phyloP scores from a whole-genome alignment of 768 basidiomycete genomes.

The Kwoniella botswanensis region DNA sequence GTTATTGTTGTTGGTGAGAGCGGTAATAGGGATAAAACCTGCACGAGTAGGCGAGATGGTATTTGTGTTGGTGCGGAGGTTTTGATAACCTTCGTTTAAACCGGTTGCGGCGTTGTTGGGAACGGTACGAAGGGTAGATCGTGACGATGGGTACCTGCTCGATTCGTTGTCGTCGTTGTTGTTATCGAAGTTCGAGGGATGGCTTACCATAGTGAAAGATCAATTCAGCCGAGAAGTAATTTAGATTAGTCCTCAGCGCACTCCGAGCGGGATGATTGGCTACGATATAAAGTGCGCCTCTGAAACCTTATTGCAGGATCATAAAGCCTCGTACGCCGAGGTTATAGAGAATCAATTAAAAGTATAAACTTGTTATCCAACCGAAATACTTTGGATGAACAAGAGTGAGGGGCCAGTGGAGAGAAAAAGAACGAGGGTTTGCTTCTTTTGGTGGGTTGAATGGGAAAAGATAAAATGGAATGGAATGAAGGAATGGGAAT shows the following conservation, averaged over 20 bases:
- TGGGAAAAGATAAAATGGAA: background rate
- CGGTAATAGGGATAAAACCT: background rate
- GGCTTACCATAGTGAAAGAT: constrained; percentile 10
- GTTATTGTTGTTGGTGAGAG: background rate
- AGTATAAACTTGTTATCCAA: background rate
- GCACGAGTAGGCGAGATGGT: background rate
- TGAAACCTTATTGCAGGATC: background rate
- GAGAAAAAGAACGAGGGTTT: background rate
- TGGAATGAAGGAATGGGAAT: background rate
- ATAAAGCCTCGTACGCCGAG: background rate
- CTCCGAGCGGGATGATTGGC: constrained; percentile 1
- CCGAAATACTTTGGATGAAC: background rate
- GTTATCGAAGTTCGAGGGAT: background rate
- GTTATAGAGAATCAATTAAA: background rate
- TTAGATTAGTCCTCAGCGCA: constrained; percentile 9
- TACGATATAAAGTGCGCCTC: background rate
- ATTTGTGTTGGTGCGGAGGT: background rate
- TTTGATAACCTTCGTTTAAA: constrained; percentile 9
- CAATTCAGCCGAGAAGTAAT: background rate
- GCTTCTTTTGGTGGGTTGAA: background rate
- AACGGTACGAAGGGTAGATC: constrained; percentile 15
- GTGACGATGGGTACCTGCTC: constrained; percentile 5
- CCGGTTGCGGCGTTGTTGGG: constrained; percentile 7
- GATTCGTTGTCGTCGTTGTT: background rate
- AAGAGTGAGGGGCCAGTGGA: background rate